Base-by-base conservation (phyloP, 805 yeast genomes). In the Ogataea naganishii region DNA sequence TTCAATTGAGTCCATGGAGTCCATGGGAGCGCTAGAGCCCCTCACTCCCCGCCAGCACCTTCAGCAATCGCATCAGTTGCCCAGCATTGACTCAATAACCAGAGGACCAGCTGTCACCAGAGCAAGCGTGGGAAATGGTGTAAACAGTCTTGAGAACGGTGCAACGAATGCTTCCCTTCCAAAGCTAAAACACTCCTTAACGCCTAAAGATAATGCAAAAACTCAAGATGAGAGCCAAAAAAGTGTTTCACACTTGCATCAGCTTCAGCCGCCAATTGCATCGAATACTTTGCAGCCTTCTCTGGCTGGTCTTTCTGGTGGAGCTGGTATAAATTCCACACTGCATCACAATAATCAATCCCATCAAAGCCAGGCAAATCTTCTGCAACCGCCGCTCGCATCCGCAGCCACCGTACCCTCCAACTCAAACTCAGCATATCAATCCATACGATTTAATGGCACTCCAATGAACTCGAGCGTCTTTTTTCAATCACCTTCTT, bases 381-480 rank as follows among this genome's bases (percentile, higher is more conserved):
- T 12, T 16, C 20, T 12, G 20, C 12, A 26, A 28, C 17, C 26
- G 27, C 23, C 29, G 27, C 23, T 23, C 16, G 13, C 32, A 28
- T 7, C 31, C 30, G 23, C 20, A 19, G 14, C 15, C 19, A 22
- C 23, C 32, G 9, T 31, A 31, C 13, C 31, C 36, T 32, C 25
- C 39, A 31, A 26, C 37, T 40, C 36, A 43, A 49, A 31, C 55
- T 49, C 34, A 46, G 39, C 34, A 51, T 56, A 10, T 56, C 56
- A n/a, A n/a, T n/a, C n/a, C n/a, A n/a, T n/a, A n/a, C n/a, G n/a
- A n/a, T n/a, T n/a, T n/a, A n/a, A n/a, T n/a, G n/a, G n/a, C n/a
- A n/a, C n/a, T n/a, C n/a, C n/a, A n/a, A n/a, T n/a, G n/a, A n/a
- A n/a, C 10, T 40, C 41, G 15, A 43, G 36, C 21, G 25, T 43